Percentiles rank a stretch among this genome's conserved stretches.
Evolutionary conservation across 2,329 filamentous ascomycete genomes (phyloP).

Genomic region (Atkinsonella hypoxylon): DNA sequence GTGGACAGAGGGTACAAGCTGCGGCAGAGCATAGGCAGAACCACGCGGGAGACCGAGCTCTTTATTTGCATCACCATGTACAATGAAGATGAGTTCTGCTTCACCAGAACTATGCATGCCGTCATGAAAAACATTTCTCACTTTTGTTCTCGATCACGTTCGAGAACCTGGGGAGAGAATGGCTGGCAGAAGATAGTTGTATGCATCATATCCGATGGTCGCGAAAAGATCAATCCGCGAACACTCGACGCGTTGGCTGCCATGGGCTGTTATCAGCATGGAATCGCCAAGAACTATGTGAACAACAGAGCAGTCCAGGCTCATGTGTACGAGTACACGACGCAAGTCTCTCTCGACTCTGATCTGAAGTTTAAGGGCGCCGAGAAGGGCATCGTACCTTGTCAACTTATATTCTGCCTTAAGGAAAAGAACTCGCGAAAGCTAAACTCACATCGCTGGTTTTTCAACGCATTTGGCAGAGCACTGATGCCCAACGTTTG

Average conservation of each 20-base stretch:
- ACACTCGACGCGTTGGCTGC: constrained; percentile 90
- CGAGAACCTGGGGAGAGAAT: constrained; percentile 89
- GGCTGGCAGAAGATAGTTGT: constrained; percentile 99
- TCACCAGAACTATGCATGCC: constrained; percentile 95
- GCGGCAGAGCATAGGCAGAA: constrained; percentile 78
- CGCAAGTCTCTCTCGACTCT: constrained; percentile 88
- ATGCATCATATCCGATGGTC: constrained; percentile 88
- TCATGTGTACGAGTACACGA: constrained; percentile 98
- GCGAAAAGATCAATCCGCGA: constrained; percentile 78
- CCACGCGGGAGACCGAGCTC: constrained; percentile 79
- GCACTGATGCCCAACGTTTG: constrained; percentile 93
- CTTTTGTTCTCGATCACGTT: constrained; percentile 86
- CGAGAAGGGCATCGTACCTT: constrained; percentile 96
- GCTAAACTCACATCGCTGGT: constrained; percentile 97
- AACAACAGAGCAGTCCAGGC: constrained; percentile 92
- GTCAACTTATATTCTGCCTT: constrained; percentile 95
- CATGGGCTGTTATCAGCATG: constrained; percentile 96
- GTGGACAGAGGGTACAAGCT: constrained; percentile 80
- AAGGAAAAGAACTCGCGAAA: constrained; percentile 98
- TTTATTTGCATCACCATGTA: constrained; percentile 99
- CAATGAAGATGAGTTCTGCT: constrained; percentile 94
- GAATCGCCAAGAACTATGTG: constrained; percentile 96
- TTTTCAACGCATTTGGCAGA: constrained; percentile 94
- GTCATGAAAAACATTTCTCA: constrained; percentile 98
- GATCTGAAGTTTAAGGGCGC: constrained; percentile 98